Percentiles rank a stretch among this genome's conserved stretches.
These are phyloP conservation scores for Fusarium dlaminii DNA, from an alignment of 2,329 filamentous ascomycete species.

Conservation along the genomic window DNA sequence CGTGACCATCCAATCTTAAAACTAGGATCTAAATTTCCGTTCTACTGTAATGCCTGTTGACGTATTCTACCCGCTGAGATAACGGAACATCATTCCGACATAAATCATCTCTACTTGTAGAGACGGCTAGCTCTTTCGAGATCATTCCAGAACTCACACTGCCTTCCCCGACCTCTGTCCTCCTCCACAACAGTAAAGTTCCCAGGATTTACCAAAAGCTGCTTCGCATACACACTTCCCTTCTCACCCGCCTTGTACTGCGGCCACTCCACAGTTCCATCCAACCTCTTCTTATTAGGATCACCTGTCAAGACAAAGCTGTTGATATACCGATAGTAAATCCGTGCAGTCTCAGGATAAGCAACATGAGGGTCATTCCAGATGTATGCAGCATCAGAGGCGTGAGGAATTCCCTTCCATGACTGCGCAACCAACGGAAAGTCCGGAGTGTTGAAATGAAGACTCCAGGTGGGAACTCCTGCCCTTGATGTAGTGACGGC, in stretches of 20 bases:
- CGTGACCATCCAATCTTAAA: no score
- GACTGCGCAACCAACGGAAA: background rate
- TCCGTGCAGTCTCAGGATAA: background rate
- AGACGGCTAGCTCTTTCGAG: background rate
- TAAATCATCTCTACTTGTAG: background rate
- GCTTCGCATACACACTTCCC: background rate
- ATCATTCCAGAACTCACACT: conserved; percentile 15
- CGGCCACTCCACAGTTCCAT: background rate
- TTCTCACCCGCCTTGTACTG: background rate
- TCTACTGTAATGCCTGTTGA: accelerated
- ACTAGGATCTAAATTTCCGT: no score
- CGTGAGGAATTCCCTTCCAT: background rate
- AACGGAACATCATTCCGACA: no score
- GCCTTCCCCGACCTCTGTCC: background rate
- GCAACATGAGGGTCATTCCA: conserved; percentile 5
- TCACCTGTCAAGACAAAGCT: conserved; percentile 2
- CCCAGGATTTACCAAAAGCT: background rate
- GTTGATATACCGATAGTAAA: background rate
- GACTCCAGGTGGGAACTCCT: background rate
- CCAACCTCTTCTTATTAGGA: background rate
- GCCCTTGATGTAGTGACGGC: background rate
- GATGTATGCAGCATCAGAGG: background rate
- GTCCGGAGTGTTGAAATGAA: conserved; percentile 7
- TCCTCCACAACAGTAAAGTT: conserved; percentile 1
- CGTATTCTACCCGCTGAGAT: accelerated